Evolutionary conservation across 164 flowering plant genomes (phyloP).

Genomic region (Vitis rupestris): DNA sequence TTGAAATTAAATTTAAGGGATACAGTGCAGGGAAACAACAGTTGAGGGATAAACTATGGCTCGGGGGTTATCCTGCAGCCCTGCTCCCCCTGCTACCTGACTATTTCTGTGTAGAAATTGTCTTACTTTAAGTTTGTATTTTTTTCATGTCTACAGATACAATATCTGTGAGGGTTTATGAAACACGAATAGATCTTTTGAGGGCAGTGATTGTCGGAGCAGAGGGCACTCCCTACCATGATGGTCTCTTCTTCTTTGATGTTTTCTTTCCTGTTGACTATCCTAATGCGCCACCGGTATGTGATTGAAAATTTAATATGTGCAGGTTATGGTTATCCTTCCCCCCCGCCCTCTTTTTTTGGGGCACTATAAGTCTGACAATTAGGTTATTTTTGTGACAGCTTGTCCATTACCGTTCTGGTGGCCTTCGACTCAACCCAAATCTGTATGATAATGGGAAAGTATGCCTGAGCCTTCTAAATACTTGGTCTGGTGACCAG

Average conservation of each 20-base stretch:
- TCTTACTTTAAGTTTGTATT: not conserved
- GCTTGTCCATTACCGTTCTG: constrained; percentile 72
- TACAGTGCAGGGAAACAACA: no score
- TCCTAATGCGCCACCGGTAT: constrained; percentile 77
- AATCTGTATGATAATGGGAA: constrained; percentile 77
- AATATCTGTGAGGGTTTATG: constrained; percentile 74
- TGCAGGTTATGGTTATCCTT: not conserved
- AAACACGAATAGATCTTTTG: constrained; percentile 77
- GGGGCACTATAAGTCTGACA: constrained; percentile 6
- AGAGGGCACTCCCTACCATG: constrained; percentile 87
- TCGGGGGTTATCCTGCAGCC: not conserved
- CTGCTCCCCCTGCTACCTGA: not conserved
- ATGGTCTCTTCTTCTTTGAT: constrained; percentile 86
- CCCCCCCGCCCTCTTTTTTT: not conserved
- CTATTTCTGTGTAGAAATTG: not conserved
- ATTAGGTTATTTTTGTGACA: constrained; percentile 30
- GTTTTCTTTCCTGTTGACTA: constrained; percentile 55
- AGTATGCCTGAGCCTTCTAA: constrained; percentile 93
- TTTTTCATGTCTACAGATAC: constrained; percentile 39
- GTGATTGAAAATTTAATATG: constrained; percentile 16
- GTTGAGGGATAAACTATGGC: not conserved
- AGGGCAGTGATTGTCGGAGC: constrained; percentile 93
- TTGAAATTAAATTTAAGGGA: not conserved
- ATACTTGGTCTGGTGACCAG: constrained; percentile 70
- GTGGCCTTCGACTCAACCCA: constrained; percentile 86